Evolutionary conservation across 441 rosid species (phyloP), one percentile per base, ranked within the genome.

Genomic region (Jatropha multifida): DNA sequence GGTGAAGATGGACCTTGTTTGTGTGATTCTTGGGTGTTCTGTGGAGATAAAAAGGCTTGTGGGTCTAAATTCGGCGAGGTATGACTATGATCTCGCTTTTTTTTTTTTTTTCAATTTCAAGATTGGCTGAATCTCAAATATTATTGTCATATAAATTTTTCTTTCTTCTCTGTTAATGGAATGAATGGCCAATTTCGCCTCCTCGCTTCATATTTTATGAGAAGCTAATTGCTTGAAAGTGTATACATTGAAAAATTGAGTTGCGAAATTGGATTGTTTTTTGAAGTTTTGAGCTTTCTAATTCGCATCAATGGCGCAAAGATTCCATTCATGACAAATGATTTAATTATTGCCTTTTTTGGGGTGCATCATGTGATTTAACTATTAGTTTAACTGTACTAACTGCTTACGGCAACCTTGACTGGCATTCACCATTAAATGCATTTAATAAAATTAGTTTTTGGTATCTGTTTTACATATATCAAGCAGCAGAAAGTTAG

Each of bases 1-100:
- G 94, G 89, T 23, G 81, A 71, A 9, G 87, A 84, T 7, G 98
- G 95, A 8, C 93, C 95, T 73, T 91, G 97, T 77, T 80, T 90
- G 87, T 91, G 98, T 41, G 91, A 91, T 83, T 71, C 92, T 7
- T 93, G 97, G 95, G 98, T 91, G 1, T 91, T 89, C 38, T 91
- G 97, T 48, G 97, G 93, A 4, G 76, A 85, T 73, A 81, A 85
- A 77, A 80, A 83, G 60, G 87, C 87, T 75, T 93, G 98, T 61
- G 93, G 90, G 32, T 80, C 91, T 12, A 80, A 85, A 81, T 91
- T 88, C 78, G 98, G 97, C 38, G 95, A 93, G 97, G 95, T 93
- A 56, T 51, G 68, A 42, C 65, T 15, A 66, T 62, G 2, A 13
- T 37, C 52, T 73, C 44, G 64, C 68, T 48, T 58, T 23, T 59